Conservation (phyloP, 2,329 filamentous ascomycete genomes). For the Aspergillus jensenii region DNA sequence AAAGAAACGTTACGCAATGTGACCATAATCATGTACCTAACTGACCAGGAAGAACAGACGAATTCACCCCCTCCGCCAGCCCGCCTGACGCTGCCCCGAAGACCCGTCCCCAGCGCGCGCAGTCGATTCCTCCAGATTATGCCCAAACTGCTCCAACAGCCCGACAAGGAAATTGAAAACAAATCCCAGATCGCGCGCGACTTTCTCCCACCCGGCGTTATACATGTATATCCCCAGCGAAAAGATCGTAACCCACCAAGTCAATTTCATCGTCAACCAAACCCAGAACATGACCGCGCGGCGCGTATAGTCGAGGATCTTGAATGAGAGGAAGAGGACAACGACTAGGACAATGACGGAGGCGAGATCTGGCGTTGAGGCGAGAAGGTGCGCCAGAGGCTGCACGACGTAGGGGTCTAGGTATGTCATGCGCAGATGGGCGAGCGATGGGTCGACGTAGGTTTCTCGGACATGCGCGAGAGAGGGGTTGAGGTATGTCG, state of each 20-base stretch:
- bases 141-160: slow-evolving; percentile 59
- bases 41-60: not conserved
- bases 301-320: slow-evolving; percentile 67
- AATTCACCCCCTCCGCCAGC: slow-evolving; percentile 33
- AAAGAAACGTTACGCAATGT: not conserved
- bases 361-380: slow-evolving; percentile 36
- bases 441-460: slow-evolving; percentile 23
- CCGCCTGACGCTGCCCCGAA: slow-evolving; percentile 12
- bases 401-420: slow-evolving; percentile 53
- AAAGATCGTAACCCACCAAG: slow-evolving; percentile 64
- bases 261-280: slow-evolving; percentile 60
- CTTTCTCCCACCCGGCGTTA: slow-evolving; percentile 33
- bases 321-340: slow-evolving; percentile 63
- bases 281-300: slow-evolving; percentile 77
- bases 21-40: too few species aligned
- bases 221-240: slow-evolving; percentile 58
- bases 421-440: slow-evolving; percentile 31
- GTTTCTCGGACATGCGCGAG: slow-evolving; percentile 11
- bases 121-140: slow-evolving; percentile 27
- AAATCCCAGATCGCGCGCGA: slow-evolving; percentile 43
- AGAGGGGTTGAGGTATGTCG: slow-evolving; percentile 13
- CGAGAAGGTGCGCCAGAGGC: slow-evolving; percentile 36
- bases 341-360: slow-evolving; percentile 53
- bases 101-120: not conserved
- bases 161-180: slow-evolving; percentile 65